phyloP scores from a whole-genome alignment of 2,329 filamentous ascomycete species.

The Fusarium camptoceras region DNA sequence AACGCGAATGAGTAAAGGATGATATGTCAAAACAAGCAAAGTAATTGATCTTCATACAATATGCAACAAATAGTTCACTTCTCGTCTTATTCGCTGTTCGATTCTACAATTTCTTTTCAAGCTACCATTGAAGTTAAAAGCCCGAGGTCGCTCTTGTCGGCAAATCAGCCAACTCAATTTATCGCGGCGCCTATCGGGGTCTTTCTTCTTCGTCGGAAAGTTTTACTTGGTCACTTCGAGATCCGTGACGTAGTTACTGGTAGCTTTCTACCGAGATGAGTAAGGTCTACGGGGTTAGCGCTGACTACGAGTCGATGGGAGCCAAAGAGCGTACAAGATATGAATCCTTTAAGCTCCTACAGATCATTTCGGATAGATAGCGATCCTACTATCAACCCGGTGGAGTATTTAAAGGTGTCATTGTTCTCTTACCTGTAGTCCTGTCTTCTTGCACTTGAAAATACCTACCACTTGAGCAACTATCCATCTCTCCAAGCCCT shows the following conservation, averaged over 20 bases:
- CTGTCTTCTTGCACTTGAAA: neutral
- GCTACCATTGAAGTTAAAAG: neutral
- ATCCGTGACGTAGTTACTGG: neutral
- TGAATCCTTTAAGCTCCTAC: neutral
- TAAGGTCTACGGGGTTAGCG: neutral
- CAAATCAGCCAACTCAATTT: neutral
- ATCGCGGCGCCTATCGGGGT: too few species aligned
- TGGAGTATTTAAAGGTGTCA: neutral
- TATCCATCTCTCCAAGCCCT: too few species aligned
- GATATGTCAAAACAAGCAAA: neutral
- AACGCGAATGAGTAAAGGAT: conserved; percentile 11
- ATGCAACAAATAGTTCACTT: neutral
- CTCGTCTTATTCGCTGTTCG: neutral
- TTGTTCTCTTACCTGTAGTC: neutral
- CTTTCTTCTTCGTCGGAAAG: too few species aligned
- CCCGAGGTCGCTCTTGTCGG: neutral
- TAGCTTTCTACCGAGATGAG: neutral
- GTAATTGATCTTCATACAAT: neutral
- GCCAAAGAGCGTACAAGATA: too few species aligned
- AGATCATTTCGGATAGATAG: neutral
- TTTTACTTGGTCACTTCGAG: neutral
- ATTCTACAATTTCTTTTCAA: neutral
- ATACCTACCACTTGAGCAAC: neutral
- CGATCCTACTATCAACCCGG: neutral
- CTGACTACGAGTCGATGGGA: neutral